Base-by-base conservation (phyloP, 23 red algal genomes). In the Pyropia yezoensis region DNA sequence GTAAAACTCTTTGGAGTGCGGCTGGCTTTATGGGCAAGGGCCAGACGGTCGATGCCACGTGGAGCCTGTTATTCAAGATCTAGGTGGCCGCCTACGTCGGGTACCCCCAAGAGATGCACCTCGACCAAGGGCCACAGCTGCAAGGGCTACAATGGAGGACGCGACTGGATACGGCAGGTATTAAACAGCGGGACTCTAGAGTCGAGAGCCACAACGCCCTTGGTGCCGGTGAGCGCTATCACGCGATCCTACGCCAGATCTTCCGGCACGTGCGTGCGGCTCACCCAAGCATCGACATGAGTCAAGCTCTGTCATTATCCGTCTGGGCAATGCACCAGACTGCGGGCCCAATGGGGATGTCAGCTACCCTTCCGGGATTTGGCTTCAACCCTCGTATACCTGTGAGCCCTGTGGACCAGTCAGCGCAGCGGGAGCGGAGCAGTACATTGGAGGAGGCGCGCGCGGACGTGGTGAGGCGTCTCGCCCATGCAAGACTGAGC, bases 191-290 rank as follows among this genome's bases (percentile, higher is more conserved):
- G 3, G 26, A 51, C 34, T 69, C 16, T 26, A 39, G 3, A 17
- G 57, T 69, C 47, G 65, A 74, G 53, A 74, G 69, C 7, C 69
- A 74, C 3, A 74, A 74, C 15, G 14, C 52, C n/a, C 69, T 74
- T 16, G 69, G 69, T 2, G 56, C 49, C 5, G 69, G 69, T 14
- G 51, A 74, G 22, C n/a, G n/a, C n/a, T n/a, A n/a, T n/a, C n/a
- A n/a, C n/a, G n/a, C n/a, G n/a, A n/a, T n/a, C n/a, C n/a, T 74
- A 4, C 2, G 69, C 52, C 18, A 74, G 21, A 4, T 74, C 4
- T 74, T 18, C 69, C 14, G 22, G 60, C 57, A 13, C 52, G 56
- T 65, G 14, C 24, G 50, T 30, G 27, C 49, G 1, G 52, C 57
- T 7, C 69, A 74, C 27, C 53, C 69, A 15, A 62, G 5, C 3